Percentiles rank a stretch among this genome's conserved stretches.
Evolutionary conservation across 768 basidiomycete genomes (phyloP).

Genomic region (Macrolepiota dolichaula): DNA sequence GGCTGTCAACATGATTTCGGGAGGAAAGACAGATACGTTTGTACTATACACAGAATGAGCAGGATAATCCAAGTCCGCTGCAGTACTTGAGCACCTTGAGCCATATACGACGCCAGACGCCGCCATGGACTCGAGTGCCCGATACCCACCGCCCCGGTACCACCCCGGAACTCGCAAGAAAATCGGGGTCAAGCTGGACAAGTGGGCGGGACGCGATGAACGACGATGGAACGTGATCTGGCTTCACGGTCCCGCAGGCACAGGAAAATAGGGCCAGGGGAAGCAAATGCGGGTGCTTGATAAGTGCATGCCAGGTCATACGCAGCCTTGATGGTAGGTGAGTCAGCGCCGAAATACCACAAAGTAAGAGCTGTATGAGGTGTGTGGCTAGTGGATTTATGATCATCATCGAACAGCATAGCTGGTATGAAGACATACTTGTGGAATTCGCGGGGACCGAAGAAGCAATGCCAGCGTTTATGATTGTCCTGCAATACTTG

Average conservation of each 20-base stretch:
- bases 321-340: conserved; percentile 30
- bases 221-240: neutral
- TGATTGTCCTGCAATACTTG: conserved; percentile 47
- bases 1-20: too few relatives aligned
- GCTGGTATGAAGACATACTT: too few relatives aligned
- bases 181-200: neutral
- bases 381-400: conserved; percentile 35
- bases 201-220: neutral
- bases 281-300: conserved; percentile 33
- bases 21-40: too few relatives aligned
- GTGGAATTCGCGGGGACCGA: conserved; percentile 38
- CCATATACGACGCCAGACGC: neutral
- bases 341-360: conserved; percentile 57
- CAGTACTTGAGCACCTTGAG: neutral
- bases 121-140: neutral
- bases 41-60: too few relatives aligned
- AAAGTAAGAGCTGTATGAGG: conserved; percentile 56
- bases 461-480: conserved; percentile 52
- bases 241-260: neutral
- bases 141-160: neutral
- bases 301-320: conserved; percentile 34
- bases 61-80: too few relatives aligned
- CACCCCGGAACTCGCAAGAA: neutral
- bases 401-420: conserved; percentile 6
- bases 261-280: conserved; percentile 29